phyloP scores from a whole-genome alignment of 208 protist species.

The Leishmania tarentolae region DNA sequence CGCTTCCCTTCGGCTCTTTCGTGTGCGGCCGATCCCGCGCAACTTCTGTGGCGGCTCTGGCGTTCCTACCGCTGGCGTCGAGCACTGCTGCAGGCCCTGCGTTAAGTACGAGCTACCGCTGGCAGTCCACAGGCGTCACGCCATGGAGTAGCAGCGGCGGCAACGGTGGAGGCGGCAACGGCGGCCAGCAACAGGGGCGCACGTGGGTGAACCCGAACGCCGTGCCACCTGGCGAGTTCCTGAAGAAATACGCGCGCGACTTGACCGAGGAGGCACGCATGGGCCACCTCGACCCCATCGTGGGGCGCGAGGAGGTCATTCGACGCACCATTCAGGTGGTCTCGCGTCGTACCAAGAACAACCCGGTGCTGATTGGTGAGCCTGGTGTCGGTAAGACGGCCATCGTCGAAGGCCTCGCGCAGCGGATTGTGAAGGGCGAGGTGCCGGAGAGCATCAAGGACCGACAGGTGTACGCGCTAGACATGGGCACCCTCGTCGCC shows the following conservation, averaged over 20 bases:
- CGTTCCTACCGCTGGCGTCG: background rate
- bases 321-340: conserved; percentile 97
- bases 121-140: conserved; percentile 39
- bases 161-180: conserved; percentile 21
- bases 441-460: conserved; percentile 90
- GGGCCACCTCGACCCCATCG: conserved; percentile 98
- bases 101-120: conserved; percentile 7
- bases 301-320: conserved; percentile 99
- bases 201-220: conserved; percentile 90
- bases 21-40: background rate
- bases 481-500: conserved; percentile 98
- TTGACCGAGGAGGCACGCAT: conserved; percentile 92
- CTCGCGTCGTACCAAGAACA: conserved; percentile 99
- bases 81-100: background rate
- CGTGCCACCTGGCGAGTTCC: conserved; percentile 84
- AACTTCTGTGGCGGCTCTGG: background rate
- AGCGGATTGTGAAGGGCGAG: conserved; percentile 93
- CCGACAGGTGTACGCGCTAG: conserved; percentile 93
- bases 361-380: conserved; percentile 98
- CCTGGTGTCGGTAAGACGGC: conserved; percentile 94
- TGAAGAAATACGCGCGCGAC: conserved; percentile 97
- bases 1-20: background rate
- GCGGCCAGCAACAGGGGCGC: conserved; percentile 63
- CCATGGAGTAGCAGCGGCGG: conserved; percentile 50
- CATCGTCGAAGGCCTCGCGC: conserved; percentile 92